Percentiles rank a stretch among this genome's conserved stretches.
Conservation (phyloP, 345 rosid species). For the Sonneratia caseolaris region DNA sequence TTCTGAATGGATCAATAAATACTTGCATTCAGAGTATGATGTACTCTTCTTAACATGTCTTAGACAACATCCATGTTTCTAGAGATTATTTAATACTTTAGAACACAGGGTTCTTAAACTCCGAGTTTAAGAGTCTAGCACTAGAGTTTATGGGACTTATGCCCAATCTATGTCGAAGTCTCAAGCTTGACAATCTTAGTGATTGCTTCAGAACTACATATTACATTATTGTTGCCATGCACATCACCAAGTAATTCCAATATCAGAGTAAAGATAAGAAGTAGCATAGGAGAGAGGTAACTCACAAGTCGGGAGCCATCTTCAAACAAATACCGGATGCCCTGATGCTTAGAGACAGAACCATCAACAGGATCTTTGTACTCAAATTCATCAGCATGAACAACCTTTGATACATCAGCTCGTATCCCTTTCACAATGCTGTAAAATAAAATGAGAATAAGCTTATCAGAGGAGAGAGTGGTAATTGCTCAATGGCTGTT, state of each 20-base stretch:
- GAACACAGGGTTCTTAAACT: too few relatives aligned
- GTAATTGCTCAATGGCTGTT: background rate
- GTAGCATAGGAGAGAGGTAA: background rate
- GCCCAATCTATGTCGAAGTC: too few relatives aligned
- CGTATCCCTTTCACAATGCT: constrained; percentile 63
- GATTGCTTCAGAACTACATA: background rate
- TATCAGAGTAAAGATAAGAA: background rate
- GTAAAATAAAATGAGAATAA: constrained; percentile 9
- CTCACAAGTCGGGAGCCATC: constrained; percentile 94
- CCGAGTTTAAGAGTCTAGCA: too few relatives aligned
- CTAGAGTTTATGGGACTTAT: too few relatives aligned
- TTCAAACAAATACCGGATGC: constrained; percentile 84
- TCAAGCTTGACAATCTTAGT: too few relatives aligned
- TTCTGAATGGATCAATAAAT: too few relatives aligned
- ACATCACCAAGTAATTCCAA: background rate
- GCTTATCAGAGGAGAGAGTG: background rate
- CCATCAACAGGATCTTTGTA: constrained; percentile 98
- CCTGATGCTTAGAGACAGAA: constrained; percentile 90
- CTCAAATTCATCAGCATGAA: constrained; percentile 84
- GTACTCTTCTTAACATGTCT: too few relatives aligned
- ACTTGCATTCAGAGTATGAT: background rate
- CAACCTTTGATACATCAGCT: constrained; percentile 65
- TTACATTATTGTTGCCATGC: background rate
- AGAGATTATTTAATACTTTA: too few relatives aligned
- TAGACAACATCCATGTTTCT: too few relatives aligned